Evolutionary conservation across 2,329 filamentous ascomycete genomes (phyloP), one percentile per base, ranked within the genome.

Genomic region (Teratosphaeria epicoccoides): DNA sequence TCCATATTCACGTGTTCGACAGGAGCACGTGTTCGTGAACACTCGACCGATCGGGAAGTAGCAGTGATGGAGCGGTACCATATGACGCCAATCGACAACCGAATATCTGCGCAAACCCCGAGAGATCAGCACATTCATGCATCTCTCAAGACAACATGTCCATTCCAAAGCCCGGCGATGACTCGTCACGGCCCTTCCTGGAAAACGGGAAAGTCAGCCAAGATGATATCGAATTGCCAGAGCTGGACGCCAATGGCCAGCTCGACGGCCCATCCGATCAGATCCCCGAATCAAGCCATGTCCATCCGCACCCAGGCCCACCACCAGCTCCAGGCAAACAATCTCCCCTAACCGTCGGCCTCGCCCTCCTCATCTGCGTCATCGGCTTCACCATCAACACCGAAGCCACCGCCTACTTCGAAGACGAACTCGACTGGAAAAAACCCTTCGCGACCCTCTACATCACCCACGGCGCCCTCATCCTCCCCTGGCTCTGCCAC

Each of bases 361-460:
- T 57, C 11, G 58, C 61, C 3, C 55, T 66, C 24, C 22, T 56
- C 2, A 45, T 61, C 20, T 63, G 61, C 24, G 63, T 67, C 5
- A 29, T 61, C 6, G 63, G 64, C 17, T 62, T 66, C 48, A 59
- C 58, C 5, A 54, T 64, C 52, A 65, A 66, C 54, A 67, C 63
- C 23, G 64, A 67, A 58, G 58, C 63, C 7, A 62, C 61, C 3
- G 63, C 62, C 7, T 67, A 67, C 51, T 61, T 65, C 49, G 59
- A 67, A 51, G 59, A 64, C 48, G 57, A 60, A 22, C 49, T 67
- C 2, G 61, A 58, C 48, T 67, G 60, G 60, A 63, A 62, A 49
- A 67, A 67, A 46, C 63, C 64, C 5, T 64, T 65, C 50, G 60
- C 59, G 22, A 65, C 62, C 9, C 54, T 67, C 47, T 67, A 66